Base-by-base conservation (phyloP, 75 land plant species). In the Ceratopteris richardii region DNA sequence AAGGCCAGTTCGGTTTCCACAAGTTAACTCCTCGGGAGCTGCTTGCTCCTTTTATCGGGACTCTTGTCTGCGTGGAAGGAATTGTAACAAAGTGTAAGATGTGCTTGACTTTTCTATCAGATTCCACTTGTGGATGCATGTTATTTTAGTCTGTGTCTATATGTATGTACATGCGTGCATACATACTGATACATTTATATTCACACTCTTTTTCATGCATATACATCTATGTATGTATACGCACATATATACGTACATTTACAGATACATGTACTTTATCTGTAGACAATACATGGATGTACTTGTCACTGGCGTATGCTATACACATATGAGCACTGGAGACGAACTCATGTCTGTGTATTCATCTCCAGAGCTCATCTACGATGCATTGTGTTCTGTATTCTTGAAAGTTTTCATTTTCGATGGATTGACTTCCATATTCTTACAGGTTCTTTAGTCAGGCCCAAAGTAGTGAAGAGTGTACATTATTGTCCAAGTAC, bases 381-480 rank as follows among this genome's bases (percentile, higher is more conserved):
- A n/a, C n/a, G n/a, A n/a, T n/a, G n/a, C n/a, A n/a, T n/a, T n/a
- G n/a, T n/a, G n/a, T 4, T 17, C 51, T 48, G 20, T 19, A 24
- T 29, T 31, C 12, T 11, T 64, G 28, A 24, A 14, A 24, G 23
- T 39, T 55, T 0, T n/a, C n/a, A n/a, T n/a, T n/a, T n/a, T n/a
- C n/a, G n/a, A n/a, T n/a, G n/a, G n/a, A n/a, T n/a, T n/a, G n/a
- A n/a, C n/a, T n/a, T n/a, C n/a, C n/a, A n/a, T n/a, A n/a, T n/a
- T n/a, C n/a, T n/a, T n/a, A 33, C 74, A 95, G 99, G 99, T 68
- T 95, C 99, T 53, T 76, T 95, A 51, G 99, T 95, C 17, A 75
- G 99, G 61, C 99, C 99, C 19, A 95, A 95, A 64, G 99, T 95
- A 66, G 96, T 90, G 0, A 95, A 95, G 70, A 95, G 99, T 69